Conservation (phyloP, 768 basidiomycete genomes). For the Brasilioporus rufonigricans region DNA sequence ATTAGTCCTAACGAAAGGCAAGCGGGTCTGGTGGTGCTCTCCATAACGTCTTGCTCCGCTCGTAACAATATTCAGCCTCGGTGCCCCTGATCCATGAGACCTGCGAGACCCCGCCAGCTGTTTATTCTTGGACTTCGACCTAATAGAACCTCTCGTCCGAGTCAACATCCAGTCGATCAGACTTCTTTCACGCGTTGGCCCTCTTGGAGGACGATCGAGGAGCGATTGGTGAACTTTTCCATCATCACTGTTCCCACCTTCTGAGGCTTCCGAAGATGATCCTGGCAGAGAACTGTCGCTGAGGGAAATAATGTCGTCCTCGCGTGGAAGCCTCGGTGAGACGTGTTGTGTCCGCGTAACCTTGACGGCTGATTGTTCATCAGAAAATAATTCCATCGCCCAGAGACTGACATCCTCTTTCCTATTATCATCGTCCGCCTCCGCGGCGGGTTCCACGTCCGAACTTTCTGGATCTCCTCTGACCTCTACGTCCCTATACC, state of each 20-base stretch:
- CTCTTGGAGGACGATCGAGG: constrained; percentile 20
- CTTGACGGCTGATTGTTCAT: constrained; percentile 14
- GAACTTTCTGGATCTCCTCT: constrained; percentile 67
- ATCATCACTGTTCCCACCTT: constrained; percentile 25
- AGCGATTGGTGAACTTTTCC: constrained; percentile 37
- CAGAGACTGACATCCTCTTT: neutral
- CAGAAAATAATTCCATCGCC: constrained; percentile 10
- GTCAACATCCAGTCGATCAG: constrained; percentile 72
- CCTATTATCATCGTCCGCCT: neutral
- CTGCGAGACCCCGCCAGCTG: constrained; percentile 12
- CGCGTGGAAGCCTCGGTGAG: neutral
- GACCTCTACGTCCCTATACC: constrained; percentile 40
- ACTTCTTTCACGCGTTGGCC: constrained; percentile 38
- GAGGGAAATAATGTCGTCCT: constrained; percentile 23
- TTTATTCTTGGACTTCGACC: constrained; percentile 14
- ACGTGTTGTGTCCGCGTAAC: constrained; percentile 22
- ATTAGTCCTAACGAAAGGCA: constrained; percentile 34
- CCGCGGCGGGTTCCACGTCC: constrained; percentile 29
- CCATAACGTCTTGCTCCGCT: constrained; percentile 34
- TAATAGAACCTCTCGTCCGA: constrained; percentile 32
- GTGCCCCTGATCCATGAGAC: constrained; percentile 4
- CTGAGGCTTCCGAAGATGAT: constrained; percentile 15
- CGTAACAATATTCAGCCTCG: constrained; percentile 38
- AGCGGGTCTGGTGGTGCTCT: constrained; percentile 37
- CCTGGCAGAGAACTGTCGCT: constrained; percentile 13